Conservation (phyloP, 2,329 filamentous ascomycete species). For the Fusarium sp. region DNA sequence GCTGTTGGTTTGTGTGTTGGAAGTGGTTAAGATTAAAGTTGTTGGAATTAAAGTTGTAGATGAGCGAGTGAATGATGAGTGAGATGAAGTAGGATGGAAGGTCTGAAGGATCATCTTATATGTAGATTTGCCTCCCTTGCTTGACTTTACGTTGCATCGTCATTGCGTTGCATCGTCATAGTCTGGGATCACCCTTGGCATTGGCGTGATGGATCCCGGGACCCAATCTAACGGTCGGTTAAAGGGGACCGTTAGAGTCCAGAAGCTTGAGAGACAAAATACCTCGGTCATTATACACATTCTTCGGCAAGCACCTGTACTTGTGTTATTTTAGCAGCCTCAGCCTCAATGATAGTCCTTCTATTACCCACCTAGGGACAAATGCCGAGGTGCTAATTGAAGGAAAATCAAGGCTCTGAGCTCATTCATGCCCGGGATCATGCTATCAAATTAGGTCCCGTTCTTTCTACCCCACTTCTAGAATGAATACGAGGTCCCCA, state of each 20-base stretch:
- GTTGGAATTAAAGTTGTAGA: neutral
- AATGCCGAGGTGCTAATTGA: neutral
- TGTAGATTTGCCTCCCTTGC: neutral
- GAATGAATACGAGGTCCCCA: conserved; percentile 18
- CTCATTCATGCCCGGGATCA: neutral
- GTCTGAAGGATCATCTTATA: conserved; percentile 11
- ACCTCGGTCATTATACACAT: neutral
- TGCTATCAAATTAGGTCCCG: neutral
- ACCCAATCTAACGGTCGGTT: neutral
- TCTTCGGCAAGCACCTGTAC: rapidly evolving
- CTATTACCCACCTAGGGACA: neutral
- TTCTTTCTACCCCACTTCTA: neutral
- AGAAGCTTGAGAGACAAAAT: neutral
- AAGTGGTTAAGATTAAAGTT: neutral
- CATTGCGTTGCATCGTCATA: conserved; percentile 10
- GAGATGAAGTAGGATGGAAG: neutral
- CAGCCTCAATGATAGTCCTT: neutral
- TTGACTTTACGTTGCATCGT: neutral
- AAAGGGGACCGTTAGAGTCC: neutral
- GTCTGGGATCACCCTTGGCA: neutral
- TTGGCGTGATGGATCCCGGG: neutral
- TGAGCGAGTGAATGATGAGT: conserved; percentile 5
- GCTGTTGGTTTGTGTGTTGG: neutral
- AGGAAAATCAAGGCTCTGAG: neutral
- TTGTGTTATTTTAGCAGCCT: neutral